phyloP scores from a whole-genome alignment of 2,329 filamentous ascomycete genomes.

The Metarhizium humberi region DNA sequence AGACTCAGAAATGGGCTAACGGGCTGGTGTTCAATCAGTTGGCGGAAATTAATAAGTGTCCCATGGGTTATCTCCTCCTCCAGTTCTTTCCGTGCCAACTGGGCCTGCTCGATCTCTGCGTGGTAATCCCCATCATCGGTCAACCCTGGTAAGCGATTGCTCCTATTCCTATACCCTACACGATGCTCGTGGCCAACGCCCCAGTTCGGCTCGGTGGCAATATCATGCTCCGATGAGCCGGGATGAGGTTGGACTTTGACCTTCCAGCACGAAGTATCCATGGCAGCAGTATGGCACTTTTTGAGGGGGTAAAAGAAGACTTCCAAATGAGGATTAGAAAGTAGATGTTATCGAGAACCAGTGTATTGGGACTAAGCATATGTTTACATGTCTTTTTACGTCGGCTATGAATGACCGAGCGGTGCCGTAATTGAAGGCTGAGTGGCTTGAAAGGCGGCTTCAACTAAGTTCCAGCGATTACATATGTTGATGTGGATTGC shows the following conservation, averaged over 20 bases:
- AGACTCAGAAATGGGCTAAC: too few relatives aligned
- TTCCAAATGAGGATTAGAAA: too few relatives aligned
- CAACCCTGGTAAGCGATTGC: constrained; percentile 25
- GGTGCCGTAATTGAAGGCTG: too few relatives aligned
- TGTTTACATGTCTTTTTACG: too few relatives aligned
- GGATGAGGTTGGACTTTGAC: constrained; percentile 17
- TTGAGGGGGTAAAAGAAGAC: too few relatives aligned
- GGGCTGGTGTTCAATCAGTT: not conserved
- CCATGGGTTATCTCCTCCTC: not conserved
- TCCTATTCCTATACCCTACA: constrained; percentile 23
- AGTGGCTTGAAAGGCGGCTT: too few relatives aligned
- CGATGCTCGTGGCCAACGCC: constrained; percentile 24
- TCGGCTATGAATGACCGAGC: too few relatives aligned
- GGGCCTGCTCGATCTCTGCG: not conserved
- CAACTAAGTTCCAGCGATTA: too few relatives aligned
- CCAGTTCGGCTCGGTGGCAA: constrained; percentile 34
- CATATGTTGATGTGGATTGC: too few relatives aligned
- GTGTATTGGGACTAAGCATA: too few relatives aligned
- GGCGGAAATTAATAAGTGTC: not conserved
- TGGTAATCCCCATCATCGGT: constrained; percentile 1
- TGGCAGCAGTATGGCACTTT: too few relatives aligned
- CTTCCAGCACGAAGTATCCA: not conserved
- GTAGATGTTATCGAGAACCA: too few relatives aligned
- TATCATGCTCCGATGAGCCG: constrained; percentile 28
- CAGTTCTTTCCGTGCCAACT: not conserved